Conservation (phyloP, 2,329 filamentous ascomycete genomes). For the Thielaviopsis musarum region DNA sequence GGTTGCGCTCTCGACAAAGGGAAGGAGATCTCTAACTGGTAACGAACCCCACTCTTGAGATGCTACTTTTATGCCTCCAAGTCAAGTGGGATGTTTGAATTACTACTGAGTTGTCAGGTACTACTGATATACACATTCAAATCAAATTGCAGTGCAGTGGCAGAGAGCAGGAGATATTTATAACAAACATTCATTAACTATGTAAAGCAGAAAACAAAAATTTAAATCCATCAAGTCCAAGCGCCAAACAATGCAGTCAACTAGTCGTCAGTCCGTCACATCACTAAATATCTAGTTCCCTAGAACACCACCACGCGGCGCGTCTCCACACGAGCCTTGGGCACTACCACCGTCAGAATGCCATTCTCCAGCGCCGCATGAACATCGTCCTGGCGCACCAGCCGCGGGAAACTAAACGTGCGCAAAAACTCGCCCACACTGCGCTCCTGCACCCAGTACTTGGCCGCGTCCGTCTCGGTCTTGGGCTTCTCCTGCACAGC, state of each 20-base stretch:
- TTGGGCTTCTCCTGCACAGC: conserved; percentile 9
- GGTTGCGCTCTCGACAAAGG: no score
- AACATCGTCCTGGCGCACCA: conserved; percentile 45
- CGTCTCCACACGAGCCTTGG: conserved; percentile 43
- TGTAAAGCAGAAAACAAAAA: not conserved
- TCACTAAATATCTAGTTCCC: conserved; percentile 11
- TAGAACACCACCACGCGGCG: conserved; percentile 39
- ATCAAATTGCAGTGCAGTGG: not conserved
- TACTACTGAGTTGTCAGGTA: no score
- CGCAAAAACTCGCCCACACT: conserved; percentile 50
- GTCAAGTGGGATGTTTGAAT: no score
- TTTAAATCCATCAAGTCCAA: not conserved
- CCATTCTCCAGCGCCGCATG: conserved; percentile 47
- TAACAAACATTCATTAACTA: not conserved
- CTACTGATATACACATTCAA: not conserved
- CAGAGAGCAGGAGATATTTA: no score
- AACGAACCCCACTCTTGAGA: no score
- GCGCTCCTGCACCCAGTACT: conserved; percentile 58
- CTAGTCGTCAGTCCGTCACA: not conserved
- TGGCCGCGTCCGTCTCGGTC: conserved; percentile 27
- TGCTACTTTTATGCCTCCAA: no score
- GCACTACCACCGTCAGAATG: conserved; percentile 44
- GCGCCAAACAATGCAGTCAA: not conserved
- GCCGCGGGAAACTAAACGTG: conserved; percentile 49
- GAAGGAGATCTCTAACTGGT: no score